Conservation (phyloP, 768 basidiomycete genomes). For the Podaxis sp. region DNA sequence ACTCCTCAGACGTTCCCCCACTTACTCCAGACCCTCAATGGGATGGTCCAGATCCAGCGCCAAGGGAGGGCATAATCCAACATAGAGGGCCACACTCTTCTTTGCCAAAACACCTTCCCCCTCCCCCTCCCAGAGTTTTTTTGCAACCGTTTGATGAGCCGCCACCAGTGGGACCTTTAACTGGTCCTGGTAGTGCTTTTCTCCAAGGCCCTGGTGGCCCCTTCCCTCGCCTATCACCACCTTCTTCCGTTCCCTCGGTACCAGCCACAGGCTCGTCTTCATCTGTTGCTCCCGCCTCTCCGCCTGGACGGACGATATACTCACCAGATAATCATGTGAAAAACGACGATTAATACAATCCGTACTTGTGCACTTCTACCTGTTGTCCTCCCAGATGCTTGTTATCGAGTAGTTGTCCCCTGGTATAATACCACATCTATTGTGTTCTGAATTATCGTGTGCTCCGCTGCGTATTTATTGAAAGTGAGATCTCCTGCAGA, state of each 20-base stretch:
- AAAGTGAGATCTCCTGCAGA: not conserved
- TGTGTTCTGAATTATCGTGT: not conserved
- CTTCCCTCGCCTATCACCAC: constrained; percentile 31
- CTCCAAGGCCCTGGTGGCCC: constrained; percentile 42
- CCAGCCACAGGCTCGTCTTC: constrained; percentile 7
- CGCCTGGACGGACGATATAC: constrained; percentile 65
- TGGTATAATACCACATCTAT: not conserved
- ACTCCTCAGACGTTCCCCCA: constrained; percentile 10
- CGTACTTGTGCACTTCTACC: not conserved
- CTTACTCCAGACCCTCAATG: constrained; percentile 1
- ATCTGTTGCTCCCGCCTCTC: constrained; percentile 30
- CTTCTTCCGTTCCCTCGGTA: not conserved
- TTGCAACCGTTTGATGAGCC: constrained; percentile 17
- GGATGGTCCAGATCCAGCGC: not conserved
- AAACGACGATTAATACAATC: not conserved
- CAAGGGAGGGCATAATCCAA: not conserved
- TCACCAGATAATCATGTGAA: constrained; percentile 26
- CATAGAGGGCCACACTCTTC: constrained; percentile 6
- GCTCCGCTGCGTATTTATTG: not conserved
- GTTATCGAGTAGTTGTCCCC: not conserved
- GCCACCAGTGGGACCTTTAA: constrained; percentile 33
- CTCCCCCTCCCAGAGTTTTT: not conserved
- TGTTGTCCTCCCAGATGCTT: not conserved
- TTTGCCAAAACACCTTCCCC: constrained; percentile 19
- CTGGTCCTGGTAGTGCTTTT: constrained; percentile 52